Conservation (phyloP, 352 stramenopile species). For the Albugo laibachii region DNA sequence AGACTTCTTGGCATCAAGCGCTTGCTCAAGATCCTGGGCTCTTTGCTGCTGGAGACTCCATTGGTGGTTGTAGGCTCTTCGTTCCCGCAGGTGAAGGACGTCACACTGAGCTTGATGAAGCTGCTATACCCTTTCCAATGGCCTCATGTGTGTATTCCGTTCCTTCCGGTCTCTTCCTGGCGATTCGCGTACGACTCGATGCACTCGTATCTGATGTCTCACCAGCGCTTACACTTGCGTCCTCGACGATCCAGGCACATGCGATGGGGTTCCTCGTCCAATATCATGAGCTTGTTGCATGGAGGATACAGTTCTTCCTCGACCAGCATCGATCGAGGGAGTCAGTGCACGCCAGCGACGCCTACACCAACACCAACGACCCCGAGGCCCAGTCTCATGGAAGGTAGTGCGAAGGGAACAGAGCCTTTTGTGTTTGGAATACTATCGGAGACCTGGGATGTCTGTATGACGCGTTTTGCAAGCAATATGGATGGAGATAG, state of each 20-base stretch:
- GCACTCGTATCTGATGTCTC: slow-evolving; percentile 28
- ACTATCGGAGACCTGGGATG: slow-evolving; percentile 46
- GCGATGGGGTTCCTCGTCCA: slow-evolving; percentile 5
- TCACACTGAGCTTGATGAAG: slow-evolving; percentile 42
- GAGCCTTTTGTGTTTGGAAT: slow-evolving; percentile 14
- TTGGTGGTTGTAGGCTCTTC: slow-evolving; percentile 54
- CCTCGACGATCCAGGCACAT: slow-evolving; percentile 8
- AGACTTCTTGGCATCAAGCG: slow-evolving; percentile 43
- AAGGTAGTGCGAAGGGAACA: too few species aligned
- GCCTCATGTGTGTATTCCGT: slow-evolving; percentile 61
- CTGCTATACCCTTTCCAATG: slow-evolving; percentile 61
- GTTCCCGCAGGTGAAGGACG: slow-evolving; percentile 54
- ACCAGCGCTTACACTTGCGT: slow-evolving; percentile 22
- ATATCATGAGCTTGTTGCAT: not conserved
- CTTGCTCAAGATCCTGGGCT: slow-evolving; percentile 42
- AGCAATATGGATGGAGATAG: slow-evolving; percentile 25
- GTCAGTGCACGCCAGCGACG: too few species aligned
- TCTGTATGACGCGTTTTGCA: slow-evolving; percentile 17
- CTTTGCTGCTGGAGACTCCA: slow-evolving; percentile 50
- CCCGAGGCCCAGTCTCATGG: too few species aligned
- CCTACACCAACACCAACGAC: too few species aligned
- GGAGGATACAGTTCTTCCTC: slow-evolving; percentile 35
- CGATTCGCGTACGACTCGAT: slow-evolving; percentile 41
- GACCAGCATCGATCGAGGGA: slow-evolving; percentile 2
- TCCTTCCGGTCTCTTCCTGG: slow-evolving; percentile 52